These are phyloP conservation scores for Metarhizium anisopliae DNA, from an alignment of 2,329 filamentous ascomycete genomes.

Conservation along the genomic window DNA sequence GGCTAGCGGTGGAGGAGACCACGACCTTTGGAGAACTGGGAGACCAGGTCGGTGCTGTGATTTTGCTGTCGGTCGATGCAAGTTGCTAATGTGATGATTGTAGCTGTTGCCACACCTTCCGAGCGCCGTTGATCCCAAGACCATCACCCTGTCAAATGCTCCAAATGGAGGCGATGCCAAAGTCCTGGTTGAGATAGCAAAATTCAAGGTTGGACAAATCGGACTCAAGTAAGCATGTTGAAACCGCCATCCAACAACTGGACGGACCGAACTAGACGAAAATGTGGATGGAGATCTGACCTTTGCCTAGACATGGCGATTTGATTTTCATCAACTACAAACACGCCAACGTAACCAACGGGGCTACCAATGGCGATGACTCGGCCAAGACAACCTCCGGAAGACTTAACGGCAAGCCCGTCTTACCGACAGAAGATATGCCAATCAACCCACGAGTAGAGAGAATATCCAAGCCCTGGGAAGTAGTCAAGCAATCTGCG, in stretches of 20 bases:
- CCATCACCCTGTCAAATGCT: conserved; percentile 53
- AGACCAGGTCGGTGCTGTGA: conserved; percentile 31
- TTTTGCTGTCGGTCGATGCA: not conserved
- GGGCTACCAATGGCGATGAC: conserved; percentile 27
- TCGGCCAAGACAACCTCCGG: conserved; percentile 40
- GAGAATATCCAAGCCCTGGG: conserved; percentile 52
- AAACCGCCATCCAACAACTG: conserved; percentile 6
- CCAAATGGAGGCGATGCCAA: conserved; percentile 51
- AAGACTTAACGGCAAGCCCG: conserved; percentile 69
- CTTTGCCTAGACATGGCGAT: conserved; percentile 64
- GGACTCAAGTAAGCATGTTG: conserved; percentile 42
- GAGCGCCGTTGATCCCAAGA: conserved; percentile 49
- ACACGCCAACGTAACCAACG: conserved; percentile 37
- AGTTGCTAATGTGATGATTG: not conserved
- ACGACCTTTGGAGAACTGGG: conserved; percentile 62
- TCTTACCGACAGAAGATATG: conserved; percentile 59
- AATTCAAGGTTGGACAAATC: conserved; percentile 47
- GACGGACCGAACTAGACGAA: not conserved
- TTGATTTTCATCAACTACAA: conserved; percentile 81
- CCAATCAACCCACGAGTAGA: conserved; percentile 63
- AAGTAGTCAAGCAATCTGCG: conserved; percentile 77
- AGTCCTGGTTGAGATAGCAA: conserved; percentile 46
- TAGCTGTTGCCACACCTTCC: conserved; percentile 53
- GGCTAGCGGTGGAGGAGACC: conserved; percentile 66
- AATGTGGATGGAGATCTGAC: conserved; percentile 11